Conservation (phyloP, 78 protist species). For the Neovahlkampfia damariscottae region DNA sequence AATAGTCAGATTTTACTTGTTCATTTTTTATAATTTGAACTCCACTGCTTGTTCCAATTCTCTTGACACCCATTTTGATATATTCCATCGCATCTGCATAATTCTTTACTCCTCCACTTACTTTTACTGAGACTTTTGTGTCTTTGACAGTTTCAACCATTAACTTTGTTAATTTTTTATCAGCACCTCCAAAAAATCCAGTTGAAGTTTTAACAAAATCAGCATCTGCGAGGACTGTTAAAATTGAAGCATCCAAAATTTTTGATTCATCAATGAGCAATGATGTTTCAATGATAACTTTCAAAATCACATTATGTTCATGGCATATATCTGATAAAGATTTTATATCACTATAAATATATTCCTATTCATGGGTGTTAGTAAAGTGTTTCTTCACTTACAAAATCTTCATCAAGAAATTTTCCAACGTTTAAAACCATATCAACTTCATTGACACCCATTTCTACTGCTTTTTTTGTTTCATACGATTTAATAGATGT, state of each 20-base stretch:
- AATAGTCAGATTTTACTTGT: no score
- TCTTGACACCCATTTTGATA: slow-evolving; percentile 2
- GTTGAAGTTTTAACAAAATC: slow-evolving; percentile 63
- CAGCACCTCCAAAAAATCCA: slow-evolving; percentile 49
- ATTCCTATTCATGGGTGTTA: no score
- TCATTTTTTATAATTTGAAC: slow-evolving; percentile 13
- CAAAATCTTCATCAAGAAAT: slow-evolving; percentile 22
- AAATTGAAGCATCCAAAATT: slow-evolving; percentile 25
- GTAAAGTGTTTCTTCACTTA: no score
- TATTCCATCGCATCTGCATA: neutral
- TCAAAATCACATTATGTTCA: slow-evolving; percentile 5
- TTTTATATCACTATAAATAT: slow-evolving; percentile 24
- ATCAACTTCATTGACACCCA: slow-evolving; percentile 51
- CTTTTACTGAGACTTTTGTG: slow-evolving; percentile 20
- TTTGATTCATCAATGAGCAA: slow-evolving; percentile 15
- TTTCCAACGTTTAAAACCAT: slow-evolving; percentile 51
- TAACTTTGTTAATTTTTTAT: slow-evolving; percentile 11
- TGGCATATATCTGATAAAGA: neutral
- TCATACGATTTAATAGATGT: slow-evolving; percentile 36
- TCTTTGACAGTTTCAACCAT: slow-evolving; percentile 36
- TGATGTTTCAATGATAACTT: slow-evolving; percentile 59
- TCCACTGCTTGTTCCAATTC: slow-evolving; percentile 29
- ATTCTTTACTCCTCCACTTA: slow-evolving; percentile 36
- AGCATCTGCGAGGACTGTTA: slow-evolving; percentile 39
- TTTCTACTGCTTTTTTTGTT: slow-evolving; percentile 2